These are phyloP conservation scores for Heliocybe sulcata DNA, from an alignment of 1,284 basidiomycete genomes.

Conservation along the genomic window DNA sequence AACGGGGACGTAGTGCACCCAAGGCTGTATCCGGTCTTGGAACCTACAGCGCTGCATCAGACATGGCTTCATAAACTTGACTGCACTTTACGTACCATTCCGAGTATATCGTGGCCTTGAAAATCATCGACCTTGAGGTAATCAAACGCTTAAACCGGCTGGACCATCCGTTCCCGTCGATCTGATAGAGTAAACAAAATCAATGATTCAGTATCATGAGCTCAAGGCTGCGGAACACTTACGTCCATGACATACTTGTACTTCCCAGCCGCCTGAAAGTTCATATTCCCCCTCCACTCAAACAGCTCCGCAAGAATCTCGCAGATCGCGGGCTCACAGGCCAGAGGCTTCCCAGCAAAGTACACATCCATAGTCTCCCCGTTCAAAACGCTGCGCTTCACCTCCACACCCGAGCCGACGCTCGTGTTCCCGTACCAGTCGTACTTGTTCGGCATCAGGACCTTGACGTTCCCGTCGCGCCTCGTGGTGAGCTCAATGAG, in stretches of 20 bases:
- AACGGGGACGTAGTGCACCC: slow-evolving; percentile 59
- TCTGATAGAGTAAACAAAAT: slow-evolving; percentile 19
- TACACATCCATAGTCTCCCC: slow-evolving; percentile 48
- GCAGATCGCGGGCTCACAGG: slow-evolving; percentile 39
- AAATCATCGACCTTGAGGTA: slow-evolving; percentile 51
- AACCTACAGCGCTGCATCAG: slow-evolving; percentile 18
- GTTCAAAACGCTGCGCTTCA: slow-evolving; percentile 33
- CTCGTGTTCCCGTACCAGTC: slow-evolving; percentile 5
- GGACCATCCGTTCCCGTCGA: slow-evolving; percentile 69
- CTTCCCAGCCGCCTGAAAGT: slow-evolving; percentile 40
- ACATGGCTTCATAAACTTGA: slow-evolving; percentile 7
- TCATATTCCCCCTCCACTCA: slow-evolving; percentile 35
- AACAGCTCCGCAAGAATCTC: slow-evolving; percentile 33
- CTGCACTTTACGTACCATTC: slow-evolving; percentile 42
- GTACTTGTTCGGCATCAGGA: slow-evolving; percentile 6
- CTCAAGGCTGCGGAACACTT: slow-evolving; percentile 15
- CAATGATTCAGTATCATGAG: background rate
- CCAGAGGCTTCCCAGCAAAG: slow-evolving; percentile 41
- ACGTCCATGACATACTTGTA: slow-evolving; percentile 66
- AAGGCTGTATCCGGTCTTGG: slow-evolving; percentile 37
- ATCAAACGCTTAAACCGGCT: slow-evolving; percentile 62
- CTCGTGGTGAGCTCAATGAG: slow-evolving; percentile 24
- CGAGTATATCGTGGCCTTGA: slow-evolving; percentile 59
- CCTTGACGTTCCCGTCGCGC: slow-evolving; percentile 29
- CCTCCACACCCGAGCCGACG: slow-evolving; percentile 34